phyloP scores from a whole-genome alignment of 1,284 basidiomycete species.

The Vanrija sp. region DNA sequence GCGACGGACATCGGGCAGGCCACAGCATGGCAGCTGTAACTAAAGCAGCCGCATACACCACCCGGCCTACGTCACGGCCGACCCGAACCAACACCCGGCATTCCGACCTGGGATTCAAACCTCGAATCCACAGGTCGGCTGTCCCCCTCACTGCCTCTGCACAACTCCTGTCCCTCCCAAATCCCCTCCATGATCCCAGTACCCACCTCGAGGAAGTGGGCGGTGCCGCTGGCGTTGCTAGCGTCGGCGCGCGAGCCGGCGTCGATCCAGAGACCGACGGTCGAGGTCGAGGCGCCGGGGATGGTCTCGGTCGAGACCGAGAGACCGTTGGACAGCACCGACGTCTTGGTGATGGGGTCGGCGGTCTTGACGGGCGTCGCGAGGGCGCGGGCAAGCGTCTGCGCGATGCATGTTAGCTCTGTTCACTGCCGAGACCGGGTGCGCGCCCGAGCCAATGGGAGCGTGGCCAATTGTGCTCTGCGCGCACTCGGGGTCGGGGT shows the following conservation, averaged over 20 bases:
- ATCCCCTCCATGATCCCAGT: not conserved
- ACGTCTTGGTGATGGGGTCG: conserved; percentile 76
- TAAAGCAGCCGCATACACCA: not conserved
- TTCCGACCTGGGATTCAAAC: not conserved
- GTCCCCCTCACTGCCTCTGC: not conserved
- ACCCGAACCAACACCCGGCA: not conserved
- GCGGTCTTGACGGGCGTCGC: conserved; percentile 54
- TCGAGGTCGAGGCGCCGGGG: conserved; percentile 92
- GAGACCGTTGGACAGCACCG: conserved; percentile 84
- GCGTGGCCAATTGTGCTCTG: conserved; percentile 4
- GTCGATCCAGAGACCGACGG: conserved; percentile 98
- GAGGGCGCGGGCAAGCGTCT: conserved; percentile 40
- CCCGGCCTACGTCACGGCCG: no score
- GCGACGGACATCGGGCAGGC: no score
- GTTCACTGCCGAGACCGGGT: not conserved
- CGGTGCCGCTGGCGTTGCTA: conserved; percentile 88
- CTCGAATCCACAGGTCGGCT: not conserved
- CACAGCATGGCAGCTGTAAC: not conserved
- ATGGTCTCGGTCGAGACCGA: conserved; percentile 91
- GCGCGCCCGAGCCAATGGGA: conserved; percentile 9
- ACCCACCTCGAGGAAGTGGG: conserved; percentile 90
- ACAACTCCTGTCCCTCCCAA: not conserved
- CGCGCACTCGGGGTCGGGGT: not conserved
- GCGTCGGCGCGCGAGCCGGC: conserved; percentile 96
- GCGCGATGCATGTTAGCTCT: not conserved